Conservation (phyloP, 2,329 filamentous ascomycete genomes). For the Epichloe glyceriae region DNA sequence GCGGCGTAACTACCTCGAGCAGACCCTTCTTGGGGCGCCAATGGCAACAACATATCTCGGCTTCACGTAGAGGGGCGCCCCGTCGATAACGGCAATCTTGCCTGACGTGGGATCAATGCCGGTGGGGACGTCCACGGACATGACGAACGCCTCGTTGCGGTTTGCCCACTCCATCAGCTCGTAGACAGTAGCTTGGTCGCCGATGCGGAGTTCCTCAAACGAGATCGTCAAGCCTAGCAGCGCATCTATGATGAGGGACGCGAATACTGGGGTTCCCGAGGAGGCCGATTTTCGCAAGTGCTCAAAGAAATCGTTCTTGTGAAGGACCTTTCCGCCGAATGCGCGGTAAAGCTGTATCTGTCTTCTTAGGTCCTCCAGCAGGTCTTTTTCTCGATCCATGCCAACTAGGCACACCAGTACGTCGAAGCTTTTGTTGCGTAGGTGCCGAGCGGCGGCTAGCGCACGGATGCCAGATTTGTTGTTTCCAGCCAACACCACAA, state of each 20-base stretch:
- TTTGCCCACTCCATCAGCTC: conserved; percentile 93
- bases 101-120: conserved; percentile 74
- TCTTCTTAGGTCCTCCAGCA: conserved; percentile 66
- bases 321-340: conserved; percentile 62
- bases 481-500: conserved; percentile 85
- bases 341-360: conserved; percentile 77
- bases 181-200: conserved; percentile 72
- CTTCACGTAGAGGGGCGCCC: conserved; percentile 64
- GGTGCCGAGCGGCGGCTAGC: conserved; percentile 72
- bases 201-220: conserved; percentile 75
- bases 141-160: conserved; percentile 65
- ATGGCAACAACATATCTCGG: conserved; percentile 75
- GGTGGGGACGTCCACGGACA: conserved; percentile 84
- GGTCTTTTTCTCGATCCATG: conserved; percentile 67
- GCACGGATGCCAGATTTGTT: conserved; percentile 79
- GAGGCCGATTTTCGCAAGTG: conserved; percentile 36
- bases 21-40: conserved; percentile 74
- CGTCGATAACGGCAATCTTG: conserved; percentile 53
- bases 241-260: conserved; percentile 79
- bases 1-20: conserved; percentile 57
- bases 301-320: conserved; percentile 48
- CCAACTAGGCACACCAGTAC: conserved; percentile 76
- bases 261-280: conserved; percentile 34
- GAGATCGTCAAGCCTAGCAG: conserved; percentile 75
- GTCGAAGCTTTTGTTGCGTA: conserved; percentile 70